A percentile compares a stretch with the other conserved stretches of the same genome.
Conservation (phyloP, 192 early-diverging fungal genomes). For the Dissophora globulifera region DNA sequence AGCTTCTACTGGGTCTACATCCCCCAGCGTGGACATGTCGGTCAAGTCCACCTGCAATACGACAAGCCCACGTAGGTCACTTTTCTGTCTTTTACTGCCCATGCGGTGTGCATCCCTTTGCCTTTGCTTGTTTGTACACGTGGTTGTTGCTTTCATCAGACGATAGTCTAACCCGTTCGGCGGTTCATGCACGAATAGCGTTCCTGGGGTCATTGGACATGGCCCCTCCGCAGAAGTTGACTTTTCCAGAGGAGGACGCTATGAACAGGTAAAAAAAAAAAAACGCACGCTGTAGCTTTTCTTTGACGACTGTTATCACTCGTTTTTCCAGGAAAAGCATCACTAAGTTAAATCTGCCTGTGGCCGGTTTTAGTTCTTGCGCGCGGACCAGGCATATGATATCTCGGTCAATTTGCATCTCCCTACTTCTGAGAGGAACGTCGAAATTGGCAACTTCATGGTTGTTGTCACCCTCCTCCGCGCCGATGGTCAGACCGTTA, state of each 20-base stretch:
- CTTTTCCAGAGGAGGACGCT: slow-evolving; percentile 50
- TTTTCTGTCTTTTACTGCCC: background rate
- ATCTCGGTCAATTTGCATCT: slow-evolving; percentile 55
- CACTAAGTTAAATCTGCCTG: background rate
- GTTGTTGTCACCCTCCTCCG: slow-evolving; percentile 19
- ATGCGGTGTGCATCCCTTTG: no score
- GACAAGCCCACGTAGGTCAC: slow-evolving; percentile 37
- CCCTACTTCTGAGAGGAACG: slow-evolving; percentile 54
- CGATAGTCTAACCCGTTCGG: no score
- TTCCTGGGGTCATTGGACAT: slow-evolving; percentile 18
- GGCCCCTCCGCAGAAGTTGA: slow-evolving; percentile 46
- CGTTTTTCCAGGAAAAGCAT: background rate
- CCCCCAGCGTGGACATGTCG: slow-evolving; percentile 55
- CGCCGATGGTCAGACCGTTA: slow-evolving; percentile 49
- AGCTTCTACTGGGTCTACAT: slow-evolving; percentile 59
- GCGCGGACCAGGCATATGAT: slow-evolving; percentile 57
- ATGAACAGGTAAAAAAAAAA: slow-evolving; percentile 12
- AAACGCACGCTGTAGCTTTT: background rate
- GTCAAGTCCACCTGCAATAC: slow-evolving; percentile 58
- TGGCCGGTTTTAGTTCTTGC: slow-evolving; percentile 36
- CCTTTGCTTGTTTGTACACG: no score
- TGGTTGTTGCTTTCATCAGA: no score
- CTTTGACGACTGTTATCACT: background rate
- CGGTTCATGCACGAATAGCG: no score
- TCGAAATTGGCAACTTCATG: slow-evolving; percentile 53